Evolutionary conservation across 2,329 filamentous ascomycete species (phyloP).

Genomic region (Amphichorda felina): DNA sequence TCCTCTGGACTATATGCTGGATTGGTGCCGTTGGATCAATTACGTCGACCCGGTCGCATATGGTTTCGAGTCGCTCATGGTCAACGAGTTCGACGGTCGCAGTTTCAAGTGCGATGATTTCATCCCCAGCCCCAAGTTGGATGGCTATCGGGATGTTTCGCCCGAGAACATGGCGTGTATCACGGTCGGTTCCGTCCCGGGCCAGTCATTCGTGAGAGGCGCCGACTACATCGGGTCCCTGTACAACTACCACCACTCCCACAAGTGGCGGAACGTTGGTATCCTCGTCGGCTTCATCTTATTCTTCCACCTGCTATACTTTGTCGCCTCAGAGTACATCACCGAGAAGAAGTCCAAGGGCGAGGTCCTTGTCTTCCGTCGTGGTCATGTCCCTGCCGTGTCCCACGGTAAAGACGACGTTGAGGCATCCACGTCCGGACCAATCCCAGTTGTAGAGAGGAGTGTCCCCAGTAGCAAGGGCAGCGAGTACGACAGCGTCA

Average conservation of each 20-base stretch:
- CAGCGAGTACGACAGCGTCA: too few relatives aligned
- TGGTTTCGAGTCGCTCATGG: constrained; percentile 53
- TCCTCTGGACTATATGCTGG: constrained; percentile 36
- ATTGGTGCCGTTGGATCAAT: constrained; percentile 58
- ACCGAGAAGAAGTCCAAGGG: constrained; percentile 43
- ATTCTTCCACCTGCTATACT: constrained; percentile 34
- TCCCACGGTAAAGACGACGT: constrained; percentile 9
- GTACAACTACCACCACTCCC: constrained; percentile 32
- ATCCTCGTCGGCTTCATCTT: constrained; percentile 40
- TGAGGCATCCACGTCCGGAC: constrained; percentile 9
- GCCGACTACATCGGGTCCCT: constrained; percentile 30
- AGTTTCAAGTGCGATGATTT: constrained; percentile 13
- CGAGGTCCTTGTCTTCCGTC: constrained; percentile 47
- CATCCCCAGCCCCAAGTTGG: constrained; percentile 12
- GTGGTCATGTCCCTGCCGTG: constrained; percentile 18
- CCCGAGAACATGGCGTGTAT: constrained; percentile 28
- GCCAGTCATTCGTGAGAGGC: constrained; percentile 30
- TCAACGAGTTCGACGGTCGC: constrained; percentile 47
- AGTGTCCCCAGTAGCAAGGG: too few relatives aligned
- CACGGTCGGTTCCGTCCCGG: constrained; percentile 33
- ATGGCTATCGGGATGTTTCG: constrained; percentile 14
- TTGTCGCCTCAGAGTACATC: constrained; percentile 35
- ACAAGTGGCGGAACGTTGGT: constrained; percentile 45
- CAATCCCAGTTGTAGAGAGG: constrained; percentile 7
- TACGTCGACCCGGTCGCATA: constrained; percentile 56